Base-by-base conservation (phyloP, 306 rosid genomes). In the Pyrus betulifolia region DNA sequence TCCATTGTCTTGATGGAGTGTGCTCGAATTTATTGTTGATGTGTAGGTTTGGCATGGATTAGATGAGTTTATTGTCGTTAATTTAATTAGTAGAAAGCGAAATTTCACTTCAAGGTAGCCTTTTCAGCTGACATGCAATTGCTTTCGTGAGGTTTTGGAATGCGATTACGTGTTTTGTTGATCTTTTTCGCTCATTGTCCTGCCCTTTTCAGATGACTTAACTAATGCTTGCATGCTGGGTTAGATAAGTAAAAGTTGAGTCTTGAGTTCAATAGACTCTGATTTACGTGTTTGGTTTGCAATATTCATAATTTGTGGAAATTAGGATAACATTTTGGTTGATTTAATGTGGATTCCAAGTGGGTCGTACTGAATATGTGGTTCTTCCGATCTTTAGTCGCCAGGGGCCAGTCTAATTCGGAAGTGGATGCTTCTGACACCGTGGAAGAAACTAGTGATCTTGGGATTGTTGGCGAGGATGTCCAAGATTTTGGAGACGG, bases 381-480 rank as follows among this genome's bases (percentile, higher is more conserved):
- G 74, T 25, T 68, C n/a, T 40, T 68, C 18, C 2, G 58, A 67
- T 79, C 72, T 80, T 54, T 76, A 95, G 99, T 84, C 72, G 97
- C 92, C 75, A 92, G 86, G 85, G 86, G 91, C 69, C 90, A 92
- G 69, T 83, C 87, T 67, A 92, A 84, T 45, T 80, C 91, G 0
- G 93, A 82, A 55, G 86, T 8, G 27, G 91, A 83, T 61, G 68
- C 62, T 23, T 81, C 79, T 11, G 93, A 87, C 79, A 66, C 87
- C 55, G 82, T 84, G 71, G 96, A 84, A 57, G 92, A 91, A 69
- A 87, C 38, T 66, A 86, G 87, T 64, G 97, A 89, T 79, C 84
- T 88, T 65, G 99, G 99, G 57, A 76, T 88, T 5, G 93, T 90
- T 60, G 96, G 88, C 21, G 97, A 92, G 63, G 92, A 90, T 82